These are phyloP conservation scores for Eucalyptus paniculata DNA, from an alignment of 345 rosid species.

Conservation along the genomic window DNA sequence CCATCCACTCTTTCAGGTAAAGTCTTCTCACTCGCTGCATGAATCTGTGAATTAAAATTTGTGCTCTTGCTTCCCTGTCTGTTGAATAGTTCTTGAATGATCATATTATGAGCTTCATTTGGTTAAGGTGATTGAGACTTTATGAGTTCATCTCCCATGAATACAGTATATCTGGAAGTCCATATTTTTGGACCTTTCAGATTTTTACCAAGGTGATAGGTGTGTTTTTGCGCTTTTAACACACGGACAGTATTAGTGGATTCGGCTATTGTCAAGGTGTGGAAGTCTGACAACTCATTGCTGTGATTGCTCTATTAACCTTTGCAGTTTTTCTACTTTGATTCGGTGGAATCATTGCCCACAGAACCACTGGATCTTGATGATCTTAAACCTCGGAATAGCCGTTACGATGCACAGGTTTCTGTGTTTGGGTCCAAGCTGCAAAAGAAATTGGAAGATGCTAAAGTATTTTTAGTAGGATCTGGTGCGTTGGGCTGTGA, in stretches of 20 bases:
- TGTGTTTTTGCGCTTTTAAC: neutral
- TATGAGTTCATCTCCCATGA: neutral
- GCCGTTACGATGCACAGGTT: constrained; percentile 96
- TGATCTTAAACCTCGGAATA: constrained; percentile 58
- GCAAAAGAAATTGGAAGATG: constrained; percentile 90
- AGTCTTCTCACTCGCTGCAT: neutral
- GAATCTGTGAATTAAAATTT: neutral
- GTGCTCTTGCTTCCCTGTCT: neutral
- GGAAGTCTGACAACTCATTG: neutral
- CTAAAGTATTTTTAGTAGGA: constrained; percentile 73
- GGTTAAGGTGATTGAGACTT: neutral
- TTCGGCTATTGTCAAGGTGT: neutral
- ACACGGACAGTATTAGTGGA: neutral
- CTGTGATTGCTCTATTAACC: neutral
- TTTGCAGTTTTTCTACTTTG: constrained; percentile 90
- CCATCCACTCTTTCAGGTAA: constrained; percentile 92
- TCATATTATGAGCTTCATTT: neutral
- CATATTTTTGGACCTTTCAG: neutral
- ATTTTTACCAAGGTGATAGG: neutral
- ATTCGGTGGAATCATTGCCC: constrained; percentile 91
- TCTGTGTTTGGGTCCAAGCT: constrained; percentile 95
- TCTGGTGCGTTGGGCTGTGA: constrained; percentile 99
- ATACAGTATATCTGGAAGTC: neutral
- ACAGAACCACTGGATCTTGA: constrained; percentile 49
- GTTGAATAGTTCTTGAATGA: neutral